Evolutionary conservation across 768 basidiomycete species (phyloP), one percentile per base, ranked within the genome.

Genomic region (Terana coerulea): DNA sequence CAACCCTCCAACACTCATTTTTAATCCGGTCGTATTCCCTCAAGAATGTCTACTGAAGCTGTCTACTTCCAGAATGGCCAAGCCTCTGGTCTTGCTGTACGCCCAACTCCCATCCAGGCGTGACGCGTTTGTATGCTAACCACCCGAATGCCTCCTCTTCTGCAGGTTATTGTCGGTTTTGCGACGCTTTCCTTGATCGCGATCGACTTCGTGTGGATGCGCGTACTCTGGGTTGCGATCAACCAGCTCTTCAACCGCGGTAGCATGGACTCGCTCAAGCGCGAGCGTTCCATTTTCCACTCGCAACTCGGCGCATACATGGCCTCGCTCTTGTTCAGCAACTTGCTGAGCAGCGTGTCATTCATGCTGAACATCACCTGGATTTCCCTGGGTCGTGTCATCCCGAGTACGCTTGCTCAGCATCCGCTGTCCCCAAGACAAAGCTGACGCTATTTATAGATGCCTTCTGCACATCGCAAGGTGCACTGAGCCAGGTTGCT

Each of bases 281-380:
- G 52, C 40, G 49, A 81, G 64, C 78, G 75, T 35, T 68, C 80
- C 53, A 87, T 88, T 65, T 86, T 89, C 65, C 75, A 77, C 51
- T 86, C 85, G 6, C 85, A 86, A 55, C 75, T 88, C 12, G 88
- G 88, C 1, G 75, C 78, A 44, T 88, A 87, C 62, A 76, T 78
- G n/a, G 74, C 71, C 33, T 86, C 80, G 59, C 71, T 90, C 50
- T 70, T 88, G 53, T 57, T 82, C 24, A 76, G 77, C 53, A 82
- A 87, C 63, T 67, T 79, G 47, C 67, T 83, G 61, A 78, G 69
- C 51, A 73, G 75, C 28, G 46, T 72, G 14, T 72, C 81, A 47
- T 83, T 81, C 33, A 63, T 84, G 8, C 72, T 88, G 43, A 74
- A 76, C 29, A 56, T 83, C 43, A 60, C 65, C 26, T 87, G 84